Percentiles rank a stretch among this genome's conserved stretches.
Evolutionary conservation across 768 basidiomycete genomes (phyloP).

Genomic region (Collybiopsis luxurians): DNA sequence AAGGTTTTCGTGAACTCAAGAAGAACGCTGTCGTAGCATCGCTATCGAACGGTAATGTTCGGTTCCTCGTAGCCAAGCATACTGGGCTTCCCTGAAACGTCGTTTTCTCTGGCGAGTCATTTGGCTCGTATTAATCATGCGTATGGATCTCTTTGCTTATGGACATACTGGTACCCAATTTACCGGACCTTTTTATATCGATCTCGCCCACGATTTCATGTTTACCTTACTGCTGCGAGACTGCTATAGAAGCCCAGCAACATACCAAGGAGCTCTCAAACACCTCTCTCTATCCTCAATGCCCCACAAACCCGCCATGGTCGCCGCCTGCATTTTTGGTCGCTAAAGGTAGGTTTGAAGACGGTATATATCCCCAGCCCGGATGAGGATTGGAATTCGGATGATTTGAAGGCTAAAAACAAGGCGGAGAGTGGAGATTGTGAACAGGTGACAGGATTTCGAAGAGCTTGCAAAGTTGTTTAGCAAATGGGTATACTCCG

Average conservation of each 20-base stretch:
- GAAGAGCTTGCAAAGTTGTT: conserved; percentile 37
- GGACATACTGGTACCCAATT: conserved; percentile 15
- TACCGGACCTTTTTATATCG: not conserved
- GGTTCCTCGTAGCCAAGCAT: conserved; percentile 57
- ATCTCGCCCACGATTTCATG: not conserved
- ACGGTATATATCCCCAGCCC: conserved; percentile 57
- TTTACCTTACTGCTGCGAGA: no score
- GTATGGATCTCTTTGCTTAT: not conserved
- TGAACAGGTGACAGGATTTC: conserved; percentile 55
- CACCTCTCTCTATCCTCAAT: conserved; percentile 43
- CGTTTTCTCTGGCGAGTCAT: conserved; percentile 58
- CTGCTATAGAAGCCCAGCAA: conserved; percentile 45
- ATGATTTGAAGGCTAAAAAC: conserved; percentile 32
- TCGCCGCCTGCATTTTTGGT: conserved; percentile 61
- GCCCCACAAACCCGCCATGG: conserved; percentile 56
- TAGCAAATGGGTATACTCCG: no score
- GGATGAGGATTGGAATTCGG: conserved; percentile 35
- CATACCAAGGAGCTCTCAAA: conserved; percentile 46
- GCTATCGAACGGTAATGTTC: conserved; percentile 64
- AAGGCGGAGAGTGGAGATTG: conserved; percentile 57
- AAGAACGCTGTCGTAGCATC: conserved; percentile 47
- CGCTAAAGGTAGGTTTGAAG: conserved; percentile 49
- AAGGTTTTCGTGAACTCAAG: conserved; percentile 50
- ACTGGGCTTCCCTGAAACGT: conserved; percentile 63
- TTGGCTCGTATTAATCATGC: conserved; percentile 64